Conservation (phyloP, 192 early-diverging fungal species). For the Radiomyces spectabilis region DNA sequence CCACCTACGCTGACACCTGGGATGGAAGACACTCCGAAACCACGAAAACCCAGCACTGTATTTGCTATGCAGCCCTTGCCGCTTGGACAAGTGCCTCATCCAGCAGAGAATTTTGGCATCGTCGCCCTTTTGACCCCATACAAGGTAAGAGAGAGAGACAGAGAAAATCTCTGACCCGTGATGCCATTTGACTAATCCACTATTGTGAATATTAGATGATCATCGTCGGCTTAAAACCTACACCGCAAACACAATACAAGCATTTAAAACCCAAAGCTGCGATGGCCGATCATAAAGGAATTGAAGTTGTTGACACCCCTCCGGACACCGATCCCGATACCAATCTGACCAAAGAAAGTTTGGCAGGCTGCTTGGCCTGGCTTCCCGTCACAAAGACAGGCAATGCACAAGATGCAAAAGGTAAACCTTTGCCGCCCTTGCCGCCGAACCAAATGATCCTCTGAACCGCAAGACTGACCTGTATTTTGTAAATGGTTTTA, state of each 20-base stretch:
- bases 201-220: too few relatives aligned
- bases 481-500: background rate
- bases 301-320: conserved; percentile 8
- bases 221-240: conserved; percentile 50
- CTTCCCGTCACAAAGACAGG: conserved; percentile 44
- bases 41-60: conserved; percentile 46
- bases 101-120: conserved; percentile 47
- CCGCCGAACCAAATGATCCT: too few relatives aligned
- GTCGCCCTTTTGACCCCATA: conserved; percentile 52
- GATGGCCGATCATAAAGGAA: too few relatives aligned
- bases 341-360: conserved; percentile 4
- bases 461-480: too few relatives aligned
- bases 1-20: too few relatives aligned
- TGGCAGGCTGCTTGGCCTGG: conserved; percentile 47
- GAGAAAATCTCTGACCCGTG: background rate
- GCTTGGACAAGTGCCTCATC: conserved; percentile 46
- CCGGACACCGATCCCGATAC: background rate
- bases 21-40: conserved; percentile 31
- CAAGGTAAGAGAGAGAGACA: conserved; percentile 29
- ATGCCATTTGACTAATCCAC: background rate
- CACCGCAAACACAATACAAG: conserved; percentile 49
- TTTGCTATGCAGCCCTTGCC: conserved; percentile 51
- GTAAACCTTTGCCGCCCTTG: background rate
- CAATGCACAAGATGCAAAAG: conserved; percentile 4
- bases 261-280: conserved; percentile 39